These are phyloP conservation scores for Stygiomarasmius scandens DNA, from an alignment of 1,284 basidiomycete genomes.

Conservation along the genomic window DNA sequence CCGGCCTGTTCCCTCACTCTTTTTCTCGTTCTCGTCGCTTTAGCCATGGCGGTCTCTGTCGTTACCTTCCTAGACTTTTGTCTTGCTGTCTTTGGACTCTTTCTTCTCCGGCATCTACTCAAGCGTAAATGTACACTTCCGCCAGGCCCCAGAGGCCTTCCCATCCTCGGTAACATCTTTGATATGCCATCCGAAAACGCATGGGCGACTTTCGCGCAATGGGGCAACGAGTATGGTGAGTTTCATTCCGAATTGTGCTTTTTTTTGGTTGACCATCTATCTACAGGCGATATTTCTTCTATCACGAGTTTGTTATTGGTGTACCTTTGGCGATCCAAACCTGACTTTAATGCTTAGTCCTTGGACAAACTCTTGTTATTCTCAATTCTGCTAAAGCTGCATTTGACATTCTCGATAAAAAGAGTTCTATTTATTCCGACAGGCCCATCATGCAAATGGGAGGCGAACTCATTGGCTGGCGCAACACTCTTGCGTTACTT, in stretches of 20 bases:
- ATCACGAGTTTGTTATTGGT: constrained; percentile 33
- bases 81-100: constrained; percentile 34
- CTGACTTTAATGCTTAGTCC: constrained; percentile 27
- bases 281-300: constrained; percentile 61
- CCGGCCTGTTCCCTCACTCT: constrained; percentile 1
- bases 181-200: constrained; percentile 55
- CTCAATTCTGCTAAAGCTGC: constrained; percentile 59
- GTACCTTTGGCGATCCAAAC: too few relatives aligned
- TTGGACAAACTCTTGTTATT: constrained; percentile 64
- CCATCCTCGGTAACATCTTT: constrained; percentile 54
- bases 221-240: constrained; percentile 54
- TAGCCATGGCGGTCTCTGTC: constrained; percentile 27
- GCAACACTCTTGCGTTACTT: constrained; percentile 59
- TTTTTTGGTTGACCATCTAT: constrained; percentile 2
- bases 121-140: constrained; percentile 34
- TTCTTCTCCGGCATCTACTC: constrained; percentile 33
- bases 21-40: constrained; percentile 13
- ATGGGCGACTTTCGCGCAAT: constrained; percentile 58
- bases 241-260: constrained; percentile 4
- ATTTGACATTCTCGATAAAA: constrained; percentile 66
- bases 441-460: constrained; percentile 48
- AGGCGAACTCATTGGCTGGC: constrained; percentile 71
- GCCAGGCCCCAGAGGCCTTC: constrained; percentile 54
- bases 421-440: constrained; percentile 70
- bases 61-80: constrained; percentile 32